phyloP scores from a whole-genome alignment of 2,329 filamentous ascomycete genomes.

The Tolypocladium paradoxum region DNA sequence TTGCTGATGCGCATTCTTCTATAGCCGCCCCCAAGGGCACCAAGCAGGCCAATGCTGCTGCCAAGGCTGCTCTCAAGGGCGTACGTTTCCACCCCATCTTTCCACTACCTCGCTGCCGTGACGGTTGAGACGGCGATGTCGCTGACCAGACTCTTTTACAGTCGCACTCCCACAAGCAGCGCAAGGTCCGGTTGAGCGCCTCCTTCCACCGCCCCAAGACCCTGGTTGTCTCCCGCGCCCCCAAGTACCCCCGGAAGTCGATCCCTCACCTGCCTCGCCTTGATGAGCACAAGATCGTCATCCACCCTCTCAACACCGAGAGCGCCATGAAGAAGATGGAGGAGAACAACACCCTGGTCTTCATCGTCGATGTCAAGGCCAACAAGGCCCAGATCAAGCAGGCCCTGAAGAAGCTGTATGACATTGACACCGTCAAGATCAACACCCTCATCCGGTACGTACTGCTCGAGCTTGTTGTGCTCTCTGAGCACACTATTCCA shows the following conservation, averaged over 20 bases:
- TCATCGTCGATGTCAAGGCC: slow-evolving; percentile 93
- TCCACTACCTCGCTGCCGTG: background rate
- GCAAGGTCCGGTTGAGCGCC: slow-evolving; percentile 85
- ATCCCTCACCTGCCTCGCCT: slow-evolving; percentile 82
- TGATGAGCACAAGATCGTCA: slow-evolving; percentile 94
- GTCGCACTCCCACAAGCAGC: slow-evolving; percentile 64
- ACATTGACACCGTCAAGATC: slow-evolving; percentile 97
- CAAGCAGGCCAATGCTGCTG: slow-evolving; percentile 87
- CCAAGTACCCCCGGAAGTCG: slow-evolving; percentile 96
- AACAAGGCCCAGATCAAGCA: slow-evolving; percentile 99
- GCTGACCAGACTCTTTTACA: slow-evolving; percentile 12
- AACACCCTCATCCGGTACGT: slow-evolving; percentile 94
- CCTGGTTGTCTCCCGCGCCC: slow-evolving; percentile 75
- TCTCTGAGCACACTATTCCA: too few relatives aligned
- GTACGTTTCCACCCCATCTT: slow-evolving; percentile 47
- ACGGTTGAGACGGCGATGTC: background rate
- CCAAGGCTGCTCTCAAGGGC: slow-evolving; percentile 92
- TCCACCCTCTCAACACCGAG: slow-evolving; percentile 99
- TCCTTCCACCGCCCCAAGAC: slow-evolving; percentile 98
- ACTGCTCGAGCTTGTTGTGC: background rate
- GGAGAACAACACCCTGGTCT: slow-evolving; percentile 99
- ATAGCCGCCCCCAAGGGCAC: slow-evolving; percentile 51
- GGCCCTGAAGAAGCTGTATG: slow-evolving; percentile 97
- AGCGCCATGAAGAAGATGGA: slow-evolving; percentile 99
- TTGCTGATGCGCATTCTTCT: slow-evolving; percentile 54